Evolutionary conservation across 2,329 filamentous ascomycete species (phyloP).

Genomic region (Teratosphaeria zuluensis): DNA sequence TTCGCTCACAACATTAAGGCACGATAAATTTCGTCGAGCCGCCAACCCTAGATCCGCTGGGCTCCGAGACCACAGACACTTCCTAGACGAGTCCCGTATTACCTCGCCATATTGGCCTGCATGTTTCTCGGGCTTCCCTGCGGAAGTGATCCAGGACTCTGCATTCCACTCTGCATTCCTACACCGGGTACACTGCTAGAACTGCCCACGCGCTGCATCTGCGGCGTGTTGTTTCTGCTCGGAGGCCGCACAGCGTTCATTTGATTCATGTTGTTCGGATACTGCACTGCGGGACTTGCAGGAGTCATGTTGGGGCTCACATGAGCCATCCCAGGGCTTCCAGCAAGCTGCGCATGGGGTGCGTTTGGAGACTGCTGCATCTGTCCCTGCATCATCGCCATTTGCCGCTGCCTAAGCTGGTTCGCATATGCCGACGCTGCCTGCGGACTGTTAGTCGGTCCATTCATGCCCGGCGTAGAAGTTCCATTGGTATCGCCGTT

Average conservation of each 20-base stretch:
- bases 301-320: slow-evolving; percentile 3
- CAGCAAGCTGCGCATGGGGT: slow-evolving; percentile 13
- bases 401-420: slow-evolving; percentile 21
- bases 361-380: slow-evolving; percentile 16
- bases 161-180: slow-evolving; percentile 18
- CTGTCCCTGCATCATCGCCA: slow-evolving; percentile 16
- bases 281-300: slow-evolving; percentile 12
- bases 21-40: background rate
- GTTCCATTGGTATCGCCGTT: slow-evolving; percentile 5
- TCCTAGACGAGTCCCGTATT: slow-evolving; percentile 1
- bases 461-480: slow-evolving; percentile 5
- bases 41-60: background rate
- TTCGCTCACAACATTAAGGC: background rate
- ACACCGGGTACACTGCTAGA: slow-evolving; percentile 18
- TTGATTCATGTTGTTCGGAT: slow-evolving; percentile 5
- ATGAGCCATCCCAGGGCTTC: slow-evolving; percentile 19
- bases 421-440: slow-evolving; percentile 20
- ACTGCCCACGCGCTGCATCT: slow-evolving; percentile 23
- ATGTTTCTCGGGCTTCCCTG: slow-evolving; percentile 24
- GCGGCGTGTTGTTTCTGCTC: slow-evolving; percentile 23
- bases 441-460: slow-evolving; percentile 4
- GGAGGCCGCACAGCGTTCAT: slow-evolving; percentile 9
- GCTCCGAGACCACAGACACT: background rate
- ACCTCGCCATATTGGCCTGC: slow-evolving; percentile 23
- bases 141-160: slow-evolving; percentile 18